Conservation (phyloP, 192 early-diverging fungal species). For the Dissophora globulifera region DNA sequence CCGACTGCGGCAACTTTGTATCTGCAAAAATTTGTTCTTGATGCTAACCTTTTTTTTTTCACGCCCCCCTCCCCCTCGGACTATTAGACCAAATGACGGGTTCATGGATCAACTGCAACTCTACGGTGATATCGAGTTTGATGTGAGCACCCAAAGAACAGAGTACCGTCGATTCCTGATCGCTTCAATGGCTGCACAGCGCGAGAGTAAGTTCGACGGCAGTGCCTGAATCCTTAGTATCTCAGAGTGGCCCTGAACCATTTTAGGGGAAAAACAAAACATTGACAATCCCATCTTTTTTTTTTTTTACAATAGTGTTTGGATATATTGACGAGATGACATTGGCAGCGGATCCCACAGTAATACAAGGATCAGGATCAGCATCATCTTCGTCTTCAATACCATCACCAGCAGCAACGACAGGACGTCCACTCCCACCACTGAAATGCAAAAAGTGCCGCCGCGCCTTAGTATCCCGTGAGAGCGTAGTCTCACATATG, state of each 20-base stretch:
- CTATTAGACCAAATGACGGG: slow-evolving; percentile 70
- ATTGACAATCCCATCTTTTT: too few species aligned
- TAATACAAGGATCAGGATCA: too few species aligned
- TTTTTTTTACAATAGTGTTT: slow-evolving; percentile 43
- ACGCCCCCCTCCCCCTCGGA: too few species aligned
- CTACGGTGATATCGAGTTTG: slow-evolving; percentile 68
- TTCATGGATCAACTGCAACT: slow-evolving; percentile 72
- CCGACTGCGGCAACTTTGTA: too few species aligned
- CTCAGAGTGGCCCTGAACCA: too few species aligned
- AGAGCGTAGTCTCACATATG: slow-evolving; percentile 76
- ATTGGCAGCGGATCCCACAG: slow-evolving; percentile 62
- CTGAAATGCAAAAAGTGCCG: slow-evolving; percentile 56
- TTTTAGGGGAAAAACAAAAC: too few species aligned
- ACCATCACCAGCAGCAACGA: slow-evolving; percentile 5
- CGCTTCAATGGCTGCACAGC: slow-evolving; percentile 67
- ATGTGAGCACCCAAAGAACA: slow-evolving; percentile 61
- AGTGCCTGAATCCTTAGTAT: too few species aligned
- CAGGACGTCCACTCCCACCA: slow-evolving; percentile 9
- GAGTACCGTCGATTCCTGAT: slow-evolving; percentile 76
- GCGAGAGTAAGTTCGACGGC: slow-evolving; percentile 60
- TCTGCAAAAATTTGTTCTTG: too few species aligned
- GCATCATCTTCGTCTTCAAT: slow-evolving; percentile 11
- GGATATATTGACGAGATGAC: slow-evolving; percentile 68
- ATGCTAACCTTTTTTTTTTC: neutral
- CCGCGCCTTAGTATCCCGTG: slow-evolving; percentile 65